phyloP scores from a whole-genome alignment of 208 protist species.

The Crithidia thermophila region DNA sequence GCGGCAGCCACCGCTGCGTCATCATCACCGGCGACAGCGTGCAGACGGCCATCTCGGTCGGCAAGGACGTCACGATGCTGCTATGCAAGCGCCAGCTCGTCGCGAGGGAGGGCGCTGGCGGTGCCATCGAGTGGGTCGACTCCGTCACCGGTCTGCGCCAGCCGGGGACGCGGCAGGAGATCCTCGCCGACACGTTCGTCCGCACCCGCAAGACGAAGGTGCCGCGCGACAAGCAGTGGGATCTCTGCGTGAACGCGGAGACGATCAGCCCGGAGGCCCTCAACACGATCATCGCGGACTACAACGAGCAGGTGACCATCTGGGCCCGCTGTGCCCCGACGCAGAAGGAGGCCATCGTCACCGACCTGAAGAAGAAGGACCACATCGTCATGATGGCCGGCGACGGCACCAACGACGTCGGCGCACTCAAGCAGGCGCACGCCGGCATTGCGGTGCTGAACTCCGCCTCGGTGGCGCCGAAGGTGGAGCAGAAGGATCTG shows the following conservation, averaged over 20 bases:
- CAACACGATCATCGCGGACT: constrained; percentile 54
- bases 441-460: constrained; percentile 97
- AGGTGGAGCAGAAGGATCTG: constrained; percentile 34
- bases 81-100: constrained; percentile 69
- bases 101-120: constrained; percentile 29
- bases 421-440: constrained; percentile 99
- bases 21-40: constrained; percentile 99
- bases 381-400: constrained; percentile 93
- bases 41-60: constrained; percentile 97
- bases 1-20: constrained; percentile 87
- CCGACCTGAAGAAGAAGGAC: constrained; percentile 81
- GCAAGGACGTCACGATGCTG: constrained; percentile 88
- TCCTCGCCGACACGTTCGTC: constrained; percentile 66
- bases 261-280: constrained; percentile 39
- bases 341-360: constrained; percentile 92
- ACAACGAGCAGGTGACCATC: constrained; percentile 84
- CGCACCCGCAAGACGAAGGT: constrained; percentile 36
- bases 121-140: constrained; percentile 67
- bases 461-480: constrained; percentile 62
- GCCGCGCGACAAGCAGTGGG: constrained; percentile 65
- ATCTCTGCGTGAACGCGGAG: constrained; percentile 89
- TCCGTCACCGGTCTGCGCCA: constrained; percentile 43
- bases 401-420: constrained; percentile 98
- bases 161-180: constrained; percentile 19
- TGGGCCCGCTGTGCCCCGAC: constrained; percentile 92